Evolutionary conservation across 192 early-diverging fungal genomes (phyloP), one percentile per base, ranked within the genome.

Genomic region (Jimgerdemannia lactiflua): DNA sequence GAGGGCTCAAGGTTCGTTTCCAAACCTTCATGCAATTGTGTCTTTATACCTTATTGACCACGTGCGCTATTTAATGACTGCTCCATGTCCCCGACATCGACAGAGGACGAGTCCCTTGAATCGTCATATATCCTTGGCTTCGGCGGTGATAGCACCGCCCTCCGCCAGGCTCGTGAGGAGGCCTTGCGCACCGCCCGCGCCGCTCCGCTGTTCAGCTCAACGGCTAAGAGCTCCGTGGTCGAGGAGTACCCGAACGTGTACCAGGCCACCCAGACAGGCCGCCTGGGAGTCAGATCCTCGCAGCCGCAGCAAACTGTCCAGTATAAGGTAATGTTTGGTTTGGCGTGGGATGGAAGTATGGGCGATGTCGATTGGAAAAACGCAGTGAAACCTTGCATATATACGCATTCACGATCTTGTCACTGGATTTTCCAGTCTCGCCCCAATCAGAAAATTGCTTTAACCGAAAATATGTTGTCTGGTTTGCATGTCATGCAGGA

Each of bases 231-330:
- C 19, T 79, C 78, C 43, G 54, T 66, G 43, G 76, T 74, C 42
- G 83, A 86, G 65, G 71, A 75, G 43, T 94, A 92, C 74, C 97
- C 96, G 3, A 88, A 97, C 72, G 93, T 99, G 0, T 99, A 95
- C 79, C 90, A 92, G 67, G 88, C 95, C 4, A 75, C 77, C 8
- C 80, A 84, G 39, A 85, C 89, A 20, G 91, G 92, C n/a, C 90
- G 89, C 42, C 94, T 93, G 75, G 97, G 96, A 39, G 86, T 92
- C 1, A 86, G 87, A 65, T 95, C 92, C 80, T 86, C 93, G 14
- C 82, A 97, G 18, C 97, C 96, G 29, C 29, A 29, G 29, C 29
- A 29, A 29, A 29, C 29, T 1, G 29, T 29, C 29, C 29, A 29
- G 29, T 82, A 84, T 67, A 83, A 59, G 49, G 49, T 59, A 59